Base-by-base conservation (phyloP, 495 filamentous ascomycete species). In the Podospora australis region DNA sequence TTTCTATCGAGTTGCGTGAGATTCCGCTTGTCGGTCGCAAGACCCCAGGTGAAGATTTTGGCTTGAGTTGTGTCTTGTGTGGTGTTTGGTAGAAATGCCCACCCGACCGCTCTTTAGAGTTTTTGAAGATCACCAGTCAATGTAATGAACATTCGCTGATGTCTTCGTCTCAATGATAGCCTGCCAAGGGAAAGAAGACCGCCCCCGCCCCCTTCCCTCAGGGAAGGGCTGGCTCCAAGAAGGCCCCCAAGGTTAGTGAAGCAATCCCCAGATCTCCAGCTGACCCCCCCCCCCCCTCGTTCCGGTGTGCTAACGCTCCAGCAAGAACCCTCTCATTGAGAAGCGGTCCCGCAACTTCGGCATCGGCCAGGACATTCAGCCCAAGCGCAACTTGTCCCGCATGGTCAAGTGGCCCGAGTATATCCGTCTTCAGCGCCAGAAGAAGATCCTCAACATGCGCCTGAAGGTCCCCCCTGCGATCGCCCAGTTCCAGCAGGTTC, bases 111-210 rank as follows among this genome's bases (percentile, higher is more conserved):
- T 89, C 86, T 83, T 71, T 95, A 95, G 88, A 94, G 88, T 89
- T 82, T 74, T 86, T 80, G 79, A 86, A 87, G 84, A 86, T 80
- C 63, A 72, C 23, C 76, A 78, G 67, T 78, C 81, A 75, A 85
- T 86, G 84, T 78, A n/a, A n/a, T 50, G 77, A 69, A 75, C 74
- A 81, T 81, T 84, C 79, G 83, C 87, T 94, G 85, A 95, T 89
- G 75, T 83, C 81, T 91, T 90, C 84, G 90, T 84, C 94, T 98
- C 92, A 90, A 98, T 98, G 94, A 96, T 78, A 97, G 94, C 90
- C 94, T 85, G 86, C 87, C 60, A 96, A 91, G 79, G 88, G 88
- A 78, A 96, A 92, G 84, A 95, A 91, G 77, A 78, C 85, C 75
- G 90, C 94, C 54, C 79, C 92, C 65, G 87, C 92, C 74, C 94